Base-by-base conservation (phyloP, 2,329 filamentous ascomycete species). In the Albophoma yamanashiensis region DNA sequence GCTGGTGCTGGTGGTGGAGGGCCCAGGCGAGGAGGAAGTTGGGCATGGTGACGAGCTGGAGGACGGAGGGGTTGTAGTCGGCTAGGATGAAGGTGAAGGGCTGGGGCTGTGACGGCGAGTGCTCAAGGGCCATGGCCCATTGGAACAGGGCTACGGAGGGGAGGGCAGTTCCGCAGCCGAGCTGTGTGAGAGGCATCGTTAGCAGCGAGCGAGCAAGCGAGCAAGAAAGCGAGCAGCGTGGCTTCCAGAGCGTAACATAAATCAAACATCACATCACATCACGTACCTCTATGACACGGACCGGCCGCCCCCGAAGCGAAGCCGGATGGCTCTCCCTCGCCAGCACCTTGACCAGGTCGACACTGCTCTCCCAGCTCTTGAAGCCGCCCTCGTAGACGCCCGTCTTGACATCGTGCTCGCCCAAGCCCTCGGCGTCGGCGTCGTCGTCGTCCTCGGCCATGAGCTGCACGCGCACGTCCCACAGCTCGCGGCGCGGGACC, bases 311-410 rank as follows among this genome's bases (percentile, higher is more conserved):
- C 25, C 66, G 66, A 61, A 73, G 63, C 56, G 67, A 64, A 4
- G 70, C 62, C 22, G 74, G 65, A 56, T 75, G 71, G 15, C 75
- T 71, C 34, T 77, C 76, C 3, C 70, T 67, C 0, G 79, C 78
- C 38, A 87, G 72, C n/a, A 88, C 84, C 69, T 86, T 89, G 57
- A 90, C 88, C 22, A 94, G 78, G 70, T 94, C 90, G 58, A 92
- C 79, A 62, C 88, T 91, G 74, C 89, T 92, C 75, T 94, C 90
- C 90, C 90, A 94, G 67, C 88, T 92, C 77, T 94, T 94, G 77
- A 93, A 92, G 31, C 90, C 90, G 60, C 90, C 90, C 74, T 94
- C 90, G 73, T 94, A 94, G 62, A 93, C 83, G 58, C 89, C 89
- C 59, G 89, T 89, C 71, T 86, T 88, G 64, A 94, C 86, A 72